Percentiles rank a stretch among this genome's conserved stretches.
Conservation (phyloP, 306 rosid species). For the Macrotyloma uniflorum region DNA sequence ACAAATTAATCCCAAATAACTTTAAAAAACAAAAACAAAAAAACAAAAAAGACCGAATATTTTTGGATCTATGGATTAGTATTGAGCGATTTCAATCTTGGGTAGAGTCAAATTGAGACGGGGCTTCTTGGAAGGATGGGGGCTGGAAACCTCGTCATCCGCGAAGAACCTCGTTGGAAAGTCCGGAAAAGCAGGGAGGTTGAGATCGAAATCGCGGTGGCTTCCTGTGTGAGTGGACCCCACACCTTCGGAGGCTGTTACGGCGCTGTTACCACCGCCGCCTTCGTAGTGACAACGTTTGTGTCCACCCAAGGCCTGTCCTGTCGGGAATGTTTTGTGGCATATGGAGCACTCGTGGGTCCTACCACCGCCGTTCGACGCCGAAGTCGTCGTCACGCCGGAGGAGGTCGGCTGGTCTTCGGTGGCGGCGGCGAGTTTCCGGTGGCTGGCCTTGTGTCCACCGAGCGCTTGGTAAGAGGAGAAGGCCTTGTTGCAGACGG, state of each 20-base stretch:
- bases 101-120: constrained; percentile 49
- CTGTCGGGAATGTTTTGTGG: constrained; percentile 87
- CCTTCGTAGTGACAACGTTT: constrained; percentile 97
- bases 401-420: constrained; percentile 75
- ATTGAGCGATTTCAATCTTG: constrained; percentile 52
- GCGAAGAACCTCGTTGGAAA: constrained; percentile 51
- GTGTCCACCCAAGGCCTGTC: constrained; percentile 99
- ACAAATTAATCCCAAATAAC: constrained; percentile 32
- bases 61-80: constrained; percentile 1
- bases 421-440: constrained; percentile 46
- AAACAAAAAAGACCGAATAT: not conserved
- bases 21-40: not conserved
- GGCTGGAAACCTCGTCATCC: constrained; percentile 94
- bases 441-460: constrained; percentile 96
- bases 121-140: constrained; percentile 70
- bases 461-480: constrained; percentile 95
- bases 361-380: constrained; percentile 58
- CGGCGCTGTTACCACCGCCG: constrained; percentile 55
- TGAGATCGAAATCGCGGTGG: constrained; percentile 79
- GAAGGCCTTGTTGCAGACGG: constrained; percentile 84
- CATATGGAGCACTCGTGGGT: constrained; percentile 89
- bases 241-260: constrained; percentile 80
- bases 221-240: constrained; percentile 72
- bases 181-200: constrained; percentile 86
- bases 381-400: constrained; percentile 61